Base-by-base conservation (phyloP, 176 grass and related monocot genomes). In the Musa troglodytarum region DNA sequence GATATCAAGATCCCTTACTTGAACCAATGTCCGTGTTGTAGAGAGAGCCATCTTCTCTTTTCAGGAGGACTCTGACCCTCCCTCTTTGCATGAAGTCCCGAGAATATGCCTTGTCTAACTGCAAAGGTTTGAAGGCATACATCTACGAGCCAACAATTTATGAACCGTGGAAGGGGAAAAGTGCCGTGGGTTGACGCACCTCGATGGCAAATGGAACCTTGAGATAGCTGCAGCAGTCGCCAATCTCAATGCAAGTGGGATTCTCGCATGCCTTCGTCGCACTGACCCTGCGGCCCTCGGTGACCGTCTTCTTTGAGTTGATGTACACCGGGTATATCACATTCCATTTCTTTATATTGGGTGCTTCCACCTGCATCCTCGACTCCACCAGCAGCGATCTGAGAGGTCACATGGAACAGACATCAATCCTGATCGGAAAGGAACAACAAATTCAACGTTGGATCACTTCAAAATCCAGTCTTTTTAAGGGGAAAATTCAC, bases 231-330 rank as follows among this genome's bases (percentile, higher is more conserved):
- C 86, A 94, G 80, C 90, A 86, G 72, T 99, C 90, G 20, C 80
- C 83, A 65, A 99, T 99, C 86, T 99, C 95, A 52, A 91, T 71
- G 74, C 86, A 99, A 64, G 76, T 99, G 14, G 95, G 95, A 25
- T 99, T 92, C 54, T 92, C 86, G 51, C 95, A 99, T 61, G 90
- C 95, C 68, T 94, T 94, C 24, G 75, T 50, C 15, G 84, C 58
- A 55, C 84, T 71, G 28, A 99, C 87, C 72, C 90, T 83, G 53
- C 95, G 95, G 54, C 95, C 95, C 68, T 89, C 86, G 49, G 88
- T 84, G 10, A 99, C 81, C n/a, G 95, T 91, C 82, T 99, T 99
- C 80, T 91, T 99, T 68, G 95, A 94, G 84, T 99, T 94, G 50
- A 99, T 74, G 72, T 99, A 99, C 23, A 94, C 86, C 1, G 90